phyloP scores from a whole-genome alignment of 2,329 filamentous ascomycete species.

The Penicillium oxalicum region DNA sequence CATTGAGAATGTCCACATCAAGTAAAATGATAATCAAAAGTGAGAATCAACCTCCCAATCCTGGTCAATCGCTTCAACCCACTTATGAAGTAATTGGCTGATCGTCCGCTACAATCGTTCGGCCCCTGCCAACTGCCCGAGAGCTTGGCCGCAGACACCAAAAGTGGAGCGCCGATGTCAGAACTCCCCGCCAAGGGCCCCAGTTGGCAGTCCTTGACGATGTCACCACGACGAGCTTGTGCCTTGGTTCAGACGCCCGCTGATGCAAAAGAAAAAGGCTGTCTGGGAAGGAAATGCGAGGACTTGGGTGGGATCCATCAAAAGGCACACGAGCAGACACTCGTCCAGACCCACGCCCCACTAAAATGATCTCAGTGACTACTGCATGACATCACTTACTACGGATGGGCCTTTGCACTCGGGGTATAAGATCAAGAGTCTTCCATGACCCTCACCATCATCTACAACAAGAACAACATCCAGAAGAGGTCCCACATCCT shows the following conservation, averaged over 20 bases:
- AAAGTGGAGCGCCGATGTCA: conserved; percentile 7
- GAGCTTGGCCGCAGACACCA: conserved; percentile 1
- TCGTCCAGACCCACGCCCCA: conserved; percentile 14
- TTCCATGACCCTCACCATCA: not conserved
- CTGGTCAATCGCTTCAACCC: no score
- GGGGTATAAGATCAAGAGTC: conserved; percentile 15
- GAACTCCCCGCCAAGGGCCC: not conserved
- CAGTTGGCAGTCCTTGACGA: conserved; percentile 7
- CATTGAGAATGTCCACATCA: no score
- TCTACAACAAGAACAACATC: no score
- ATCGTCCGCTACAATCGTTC: not conserved
- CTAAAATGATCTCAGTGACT: conserved; percentile 26
- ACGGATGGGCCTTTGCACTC: not conserved
- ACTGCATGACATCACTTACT: conserved; percentile 23
- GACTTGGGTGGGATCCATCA: conserved; percentile 4
- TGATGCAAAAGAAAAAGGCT: conserved; percentile 6
- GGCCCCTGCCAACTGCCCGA: not conserved
- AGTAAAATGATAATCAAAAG: no score
- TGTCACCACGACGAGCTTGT: conserved; percentile 11
- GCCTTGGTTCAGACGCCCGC: conserved; percentile 3
- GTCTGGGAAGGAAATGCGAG: no score
- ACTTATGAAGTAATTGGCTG: not conserved
- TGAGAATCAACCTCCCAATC: no score
- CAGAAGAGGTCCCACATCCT: no score
- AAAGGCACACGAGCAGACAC: conserved; percentile 5